Conservation (phyloP, 75 land plant genomes). For the Ceratopteris richardii region DNA sequence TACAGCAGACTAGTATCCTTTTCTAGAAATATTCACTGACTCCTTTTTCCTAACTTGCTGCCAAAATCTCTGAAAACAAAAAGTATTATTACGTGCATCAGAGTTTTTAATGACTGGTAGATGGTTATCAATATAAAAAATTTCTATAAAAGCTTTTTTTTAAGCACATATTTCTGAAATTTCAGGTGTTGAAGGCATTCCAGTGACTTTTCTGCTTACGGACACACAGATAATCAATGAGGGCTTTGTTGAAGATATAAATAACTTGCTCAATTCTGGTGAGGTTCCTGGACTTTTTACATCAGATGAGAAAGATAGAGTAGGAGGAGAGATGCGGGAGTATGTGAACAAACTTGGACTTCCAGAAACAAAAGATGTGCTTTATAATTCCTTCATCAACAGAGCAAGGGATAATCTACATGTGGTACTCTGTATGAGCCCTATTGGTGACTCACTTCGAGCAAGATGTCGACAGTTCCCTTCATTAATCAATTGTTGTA, state of each 20-base stretch:
- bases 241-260: conserved; percentile 31
- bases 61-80: too few species aligned
- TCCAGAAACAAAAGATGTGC: conserved; percentile 24
- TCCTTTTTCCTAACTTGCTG: too few species aligned
- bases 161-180: too few species aligned
- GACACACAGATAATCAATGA: conserved; percentile 34
- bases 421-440: conserved; percentile 36
- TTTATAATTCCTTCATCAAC: conserved; percentile 24
- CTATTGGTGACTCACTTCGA: conserved; percentile 26
- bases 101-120: too few species aligned
- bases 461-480: conserved; percentile 30
- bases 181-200: conserved; percentile 22
- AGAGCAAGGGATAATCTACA: conserved; percentile 26
- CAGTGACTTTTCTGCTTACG: conserved; percentile 21
- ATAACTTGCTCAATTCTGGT: conserved; percentile 30
- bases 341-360: conserved; percentile 25
- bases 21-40: too few species aligned
- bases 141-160: too few species aligned
- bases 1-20: too few species aligned
- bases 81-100: too few species aligned
- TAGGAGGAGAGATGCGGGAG: conserved; percentile 27
- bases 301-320: conserved; percentile 29
- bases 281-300: conserved; percentile 30
- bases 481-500: conserved; percentile 29
- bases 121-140: too few species aligned